Conservation (phyloP, 257 asterid genomes). For the Salvia miltiorrhiza region DNA sequence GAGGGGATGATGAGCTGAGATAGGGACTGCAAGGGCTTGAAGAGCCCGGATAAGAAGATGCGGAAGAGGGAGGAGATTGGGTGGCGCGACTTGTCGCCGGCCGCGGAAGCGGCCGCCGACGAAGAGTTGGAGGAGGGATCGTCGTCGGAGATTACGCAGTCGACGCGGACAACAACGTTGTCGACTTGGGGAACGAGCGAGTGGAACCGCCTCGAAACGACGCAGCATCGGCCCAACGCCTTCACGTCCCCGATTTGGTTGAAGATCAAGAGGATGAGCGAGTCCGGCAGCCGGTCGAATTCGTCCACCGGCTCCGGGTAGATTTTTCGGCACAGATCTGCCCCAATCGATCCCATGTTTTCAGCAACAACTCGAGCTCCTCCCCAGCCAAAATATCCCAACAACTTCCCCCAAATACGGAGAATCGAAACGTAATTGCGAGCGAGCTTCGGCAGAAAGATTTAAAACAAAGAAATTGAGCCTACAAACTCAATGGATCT, state of each 20-base stretch:
- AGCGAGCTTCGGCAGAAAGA: neutral
- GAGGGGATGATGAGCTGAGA: constrained; percentile 58
- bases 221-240: constrained; percentile 79
- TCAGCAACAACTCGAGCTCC: neutral
- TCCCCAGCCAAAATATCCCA: neutral
- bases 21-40: constrained; percentile 71
- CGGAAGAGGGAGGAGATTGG: constrained; percentile 65
- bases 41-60: constrained; percentile 45
- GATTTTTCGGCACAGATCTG: constrained; percentile 54
- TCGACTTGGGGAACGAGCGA: constrained; percentile 81
- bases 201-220: constrained; percentile 68
- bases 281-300: constrained; percentile 71
- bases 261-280: constrained; percentile 67
- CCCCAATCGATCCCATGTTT: constrained; percentile 39
- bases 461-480: neutral
- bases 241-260: constrained; percentile 90
- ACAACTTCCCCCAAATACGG: neutral
- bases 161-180: constrained; percentile 83
- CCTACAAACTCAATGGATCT: neutral
- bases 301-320: constrained; percentile 64
- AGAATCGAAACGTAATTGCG: neutral
- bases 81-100: constrained; percentile 52
- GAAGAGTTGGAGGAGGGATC: constrained; percentile 44
- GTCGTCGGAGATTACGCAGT: constrained; percentile 91
- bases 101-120: constrained; percentile 18